Base-by-base conservation (phyloP, 306 rosid species). In the Inga leiocalycina region DNA sequence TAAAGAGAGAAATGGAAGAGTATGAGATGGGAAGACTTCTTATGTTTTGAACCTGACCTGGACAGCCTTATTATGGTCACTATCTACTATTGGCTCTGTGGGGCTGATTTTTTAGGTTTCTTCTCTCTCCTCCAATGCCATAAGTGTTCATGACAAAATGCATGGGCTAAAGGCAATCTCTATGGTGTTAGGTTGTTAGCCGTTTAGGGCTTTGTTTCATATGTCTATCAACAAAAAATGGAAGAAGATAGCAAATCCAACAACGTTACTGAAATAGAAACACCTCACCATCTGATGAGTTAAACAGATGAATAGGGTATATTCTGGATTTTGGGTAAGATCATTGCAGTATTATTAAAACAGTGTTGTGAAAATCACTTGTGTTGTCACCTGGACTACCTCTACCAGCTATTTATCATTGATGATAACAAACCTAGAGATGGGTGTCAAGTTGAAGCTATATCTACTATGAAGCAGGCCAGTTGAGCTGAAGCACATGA, bases 41-140 rank as follows among this genome's bases (percentile, higher is more conserved):
- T 89, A 89, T 61, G 8, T 76, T 14, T 76, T 84, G 88, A 91
- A 61, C 35, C 7, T 91, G 74, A 41, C 56, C 27, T 86, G 88
- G 88, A 83, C 87, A 11, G 82, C 89, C 13, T 15, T 89, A 43
- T 1, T 34, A 35, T 91, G 89, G 89, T 76, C 84, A 24, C 44
- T 86, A 13, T 85, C 70, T 17, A 0, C 75, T 9, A 4, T 91
- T 20, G 94, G 91, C 0, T 6, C 37, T 0, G 17, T 91, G 19
- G 94, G 94, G 22, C 76, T 91, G 71, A 83, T 91, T 13, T 66
- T 89, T 51, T 90, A 91, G 71, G 89, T 87, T 3, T 89, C 94
- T 39, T 83, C 94, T 2, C 85, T 91, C 32, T 91, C 89, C 77
- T 86, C 93, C 30, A 91, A 91, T 72, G 77, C 84, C 48, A 52